Percentiles rank a stretch among this genome's conserved stretches.
Evolutionary conservation across 1,139 yeast species (phyloP).

Genomic region (Saccharomyces hybrid): DNA sequence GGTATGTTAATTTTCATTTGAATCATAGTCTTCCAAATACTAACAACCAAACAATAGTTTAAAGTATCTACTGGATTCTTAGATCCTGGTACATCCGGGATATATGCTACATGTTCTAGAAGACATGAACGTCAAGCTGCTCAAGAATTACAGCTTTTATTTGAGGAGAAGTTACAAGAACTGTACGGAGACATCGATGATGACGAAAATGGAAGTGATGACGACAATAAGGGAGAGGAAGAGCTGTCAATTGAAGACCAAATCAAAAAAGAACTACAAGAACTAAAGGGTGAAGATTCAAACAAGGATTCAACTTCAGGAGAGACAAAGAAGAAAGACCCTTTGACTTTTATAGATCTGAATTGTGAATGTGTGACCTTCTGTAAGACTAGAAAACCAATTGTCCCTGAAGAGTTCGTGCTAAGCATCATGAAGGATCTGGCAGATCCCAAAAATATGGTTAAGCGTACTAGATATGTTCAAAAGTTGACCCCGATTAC

Average conservation of each 20-base stretch:
- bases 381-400: conserved; percentile 68
- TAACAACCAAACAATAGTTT: conserved; percentile 12
- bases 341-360: conserved; percentile 56
- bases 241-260: conserved; percentile 65
- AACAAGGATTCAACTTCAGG: conserved; percentile 20
- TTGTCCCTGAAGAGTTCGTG: conserved; percentile 69
- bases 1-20: background rate
- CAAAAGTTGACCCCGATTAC: conserved; percentile 79
- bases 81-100: conserved; percentile 78
- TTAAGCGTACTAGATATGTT: conserved; percentile 59
- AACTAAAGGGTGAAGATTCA: conserved; percentile 35
- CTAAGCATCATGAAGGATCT: conserved; percentile 55
- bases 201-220: conserved; percentile 31
- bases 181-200: conserved; percentile 38
- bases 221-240: conserved; percentile 32
- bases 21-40: background rate
- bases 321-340: conserved; percentile 35
- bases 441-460: conserved; percentile 34
- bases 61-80: conserved; percentile 24
- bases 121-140: conserved; percentile 70
- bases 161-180: conserved; percentile 51
- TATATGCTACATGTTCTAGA: conserved; percentile 79
- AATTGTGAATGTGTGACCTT: conserved; percentile 83
- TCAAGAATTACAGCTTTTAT: conserved; percentile 58
- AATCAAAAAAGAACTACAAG: conserved; percentile 59